Conservation (phyloP, 2,329 filamentous ascomycete genomes). For the Penicillium fuscoglaucum region DNA sequence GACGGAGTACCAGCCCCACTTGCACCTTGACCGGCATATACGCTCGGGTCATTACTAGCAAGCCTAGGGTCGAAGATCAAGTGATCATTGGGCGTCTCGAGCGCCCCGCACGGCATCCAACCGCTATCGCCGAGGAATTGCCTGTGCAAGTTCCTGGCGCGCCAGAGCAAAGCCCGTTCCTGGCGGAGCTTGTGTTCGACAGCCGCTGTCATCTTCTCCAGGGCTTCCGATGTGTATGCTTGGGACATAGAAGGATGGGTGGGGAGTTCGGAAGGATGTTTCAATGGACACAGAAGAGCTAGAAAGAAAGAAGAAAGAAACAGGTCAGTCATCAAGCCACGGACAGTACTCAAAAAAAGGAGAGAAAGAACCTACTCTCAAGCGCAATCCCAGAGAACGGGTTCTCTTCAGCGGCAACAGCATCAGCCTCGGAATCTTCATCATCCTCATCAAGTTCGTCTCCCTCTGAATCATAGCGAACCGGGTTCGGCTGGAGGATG, state of each 20-base stretch:
- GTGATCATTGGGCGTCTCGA: constrained; percentile 54
- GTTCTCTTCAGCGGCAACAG: constrained; percentile 60
- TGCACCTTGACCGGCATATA: constrained; percentile 16
- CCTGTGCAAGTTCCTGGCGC: constrained; percentile 58
- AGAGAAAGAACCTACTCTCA: constrained; percentile 49
- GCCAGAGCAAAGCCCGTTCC: constrained; percentile 57
- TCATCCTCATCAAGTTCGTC: constrained; percentile 61
- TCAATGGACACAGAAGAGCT: constrained; percentile 63
- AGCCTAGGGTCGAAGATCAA: constrained; percentile 47
- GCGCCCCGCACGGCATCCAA: constrained; percentile 58
- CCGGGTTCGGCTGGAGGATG: constrained; percentile 60
- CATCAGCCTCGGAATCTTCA: constrained; percentile 59
- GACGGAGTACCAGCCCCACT: constrained; percentile 19
- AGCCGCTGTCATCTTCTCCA: constrained; percentile 58
- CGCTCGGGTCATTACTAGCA: constrained; percentile 18
- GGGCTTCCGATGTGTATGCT: constrained; percentile 59
- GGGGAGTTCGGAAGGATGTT: constrained; percentile 60
- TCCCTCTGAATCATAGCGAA: constrained; percentile 63
- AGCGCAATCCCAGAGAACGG: constrained; percentile 60
- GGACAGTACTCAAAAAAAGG: neutral
- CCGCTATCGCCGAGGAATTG: constrained; percentile 61
- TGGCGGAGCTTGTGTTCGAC: constrained; percentile 59
- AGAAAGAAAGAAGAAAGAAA: neutral
- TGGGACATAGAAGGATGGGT: constrained; percentile 60
- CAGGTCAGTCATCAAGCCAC: constrained; percentile 14